Evolutionary conservation across 805 yeast genomes (phyloP).

Genomic region (Saturnispora dispora): DNA sequence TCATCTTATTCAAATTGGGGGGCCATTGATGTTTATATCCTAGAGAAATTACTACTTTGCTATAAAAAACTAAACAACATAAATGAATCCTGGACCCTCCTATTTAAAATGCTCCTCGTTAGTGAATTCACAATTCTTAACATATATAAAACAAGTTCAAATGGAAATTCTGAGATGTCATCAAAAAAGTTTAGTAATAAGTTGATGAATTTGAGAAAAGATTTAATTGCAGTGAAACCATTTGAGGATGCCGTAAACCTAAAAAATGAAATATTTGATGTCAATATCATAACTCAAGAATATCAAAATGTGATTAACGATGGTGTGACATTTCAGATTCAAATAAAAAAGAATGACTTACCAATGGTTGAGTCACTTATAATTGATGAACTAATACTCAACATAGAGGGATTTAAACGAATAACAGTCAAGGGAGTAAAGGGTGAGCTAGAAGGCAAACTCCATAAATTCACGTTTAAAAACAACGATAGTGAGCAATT

Average conservation of each 20-base stretch:
- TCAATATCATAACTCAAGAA: slow-evolving; percentile 6
- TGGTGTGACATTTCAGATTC: slow-evolving; percentile 25
- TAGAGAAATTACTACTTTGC: slow-evolving; percentile 33
- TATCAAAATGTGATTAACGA: slow-evolving; percentile 7
- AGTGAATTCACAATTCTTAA: not conserved
- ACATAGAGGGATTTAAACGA: slow-evolving; percentile 14
- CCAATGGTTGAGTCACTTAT: slow-evolving; percentile 12
- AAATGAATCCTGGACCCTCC: slow-evolving; percentile 27
- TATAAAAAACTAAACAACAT: slow-evolving; percentile 25
- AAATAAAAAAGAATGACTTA: slow-evolving; percentile 23
- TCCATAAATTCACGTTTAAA: not conserved
- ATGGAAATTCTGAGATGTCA: not conserved
- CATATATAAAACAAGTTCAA: not conserved
- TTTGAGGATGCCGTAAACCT: slow-evolving; percentile 1
- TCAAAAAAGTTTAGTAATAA: not conserved
- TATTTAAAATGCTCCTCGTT: slow-evolving; percentile 24
- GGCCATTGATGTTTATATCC: slow-evolving; percentile 25
- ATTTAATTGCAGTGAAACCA: slow-evolving; percentile 2
- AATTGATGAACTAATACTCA: slow-evolving; percentile 16
- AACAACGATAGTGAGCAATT: not conserved
- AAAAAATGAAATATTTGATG: slow-evolving; percentile 1
- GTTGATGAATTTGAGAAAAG: not conserved
- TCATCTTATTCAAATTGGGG: slow-evolving; percentile 34
- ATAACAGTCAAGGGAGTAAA: not conserved
- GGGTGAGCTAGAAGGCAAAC: not conserved